Percentiles rank a stretch among this genome's conserved stretches.
Evolutionary conservation across 257 asterid genomes (phyloP).

Genomic region (Scutellaria minor): DNA sequence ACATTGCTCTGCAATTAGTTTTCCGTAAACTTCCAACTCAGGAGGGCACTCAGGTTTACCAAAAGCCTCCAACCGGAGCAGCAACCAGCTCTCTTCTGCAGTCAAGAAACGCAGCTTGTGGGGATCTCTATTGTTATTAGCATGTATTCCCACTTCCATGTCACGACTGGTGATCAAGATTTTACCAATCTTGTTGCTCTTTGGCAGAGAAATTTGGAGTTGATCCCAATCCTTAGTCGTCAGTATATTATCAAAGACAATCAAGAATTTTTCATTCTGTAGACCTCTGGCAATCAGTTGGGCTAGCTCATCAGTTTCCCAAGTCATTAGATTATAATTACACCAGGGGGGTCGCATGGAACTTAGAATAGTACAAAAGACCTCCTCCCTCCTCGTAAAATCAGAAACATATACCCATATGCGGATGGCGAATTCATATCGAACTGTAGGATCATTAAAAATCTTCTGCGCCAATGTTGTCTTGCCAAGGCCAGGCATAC

Average conservation of each 20-base stretch:
- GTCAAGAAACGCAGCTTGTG: constrained; percentile 43
- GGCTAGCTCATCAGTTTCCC: background rate
- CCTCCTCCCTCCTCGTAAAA: constrained; percentile 30
- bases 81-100: constrained; percentile 43
- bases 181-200: constrained; percentile 38
- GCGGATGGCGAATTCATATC: constrained; percentile 42
- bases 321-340: too few relatives aligned
- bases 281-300: background rate
- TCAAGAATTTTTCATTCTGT: background rate
- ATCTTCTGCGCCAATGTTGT: constrained; percentile 47
- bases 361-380: constrained; percentile 40
- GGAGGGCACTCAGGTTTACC: constrained; percentile 39
- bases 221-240: constrained; percentile 38
- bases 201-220: constrained; percentile 43
- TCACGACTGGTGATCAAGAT: constrained; percentile 49
- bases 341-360: too few relatives aligned
- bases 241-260: constrained; percentile 45
- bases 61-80: constrained; percentile 48
- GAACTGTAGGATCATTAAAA: constrained; percentile 35
- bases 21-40: constrained; percentile 40
- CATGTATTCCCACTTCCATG: constrained; percentile 34
- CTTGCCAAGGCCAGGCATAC: constrained; percentile 59
- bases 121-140: constrained; percentile 35
- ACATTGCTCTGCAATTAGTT: constrained; percentile 41
- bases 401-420: constrained; percentile 48